These are phyloP conservation scores for Quercus dentata DNA, from an alignment of 306 rosid genomes.

Conservation along the genomic window DNA sequence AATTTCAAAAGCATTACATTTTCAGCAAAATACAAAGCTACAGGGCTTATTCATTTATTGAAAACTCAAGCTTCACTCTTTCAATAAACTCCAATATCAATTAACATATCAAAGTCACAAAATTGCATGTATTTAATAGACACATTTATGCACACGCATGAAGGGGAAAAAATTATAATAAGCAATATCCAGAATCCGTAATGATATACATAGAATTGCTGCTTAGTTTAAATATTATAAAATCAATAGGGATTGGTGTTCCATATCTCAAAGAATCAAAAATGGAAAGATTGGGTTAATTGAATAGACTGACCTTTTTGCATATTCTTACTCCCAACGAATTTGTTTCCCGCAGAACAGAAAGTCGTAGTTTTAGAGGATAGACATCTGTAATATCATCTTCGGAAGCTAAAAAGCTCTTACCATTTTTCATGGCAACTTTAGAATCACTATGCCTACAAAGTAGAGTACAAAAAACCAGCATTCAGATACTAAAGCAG, in stretches of 20 bases:
- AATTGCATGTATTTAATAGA: too few species aligned
- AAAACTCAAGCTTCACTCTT: too few species aligned
- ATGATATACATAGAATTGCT: neutral
- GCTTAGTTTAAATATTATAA: neutral
- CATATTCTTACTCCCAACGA: constrained; percentile 83
- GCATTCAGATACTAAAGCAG: constrained; percentile 24
- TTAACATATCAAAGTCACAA: too few species aligned
- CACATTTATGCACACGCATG: too few species aligned
- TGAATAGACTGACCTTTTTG: constrained; percentile 63
- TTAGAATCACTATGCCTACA: constrained; percentile 86
- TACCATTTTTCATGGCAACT: constrained; percentile 54
- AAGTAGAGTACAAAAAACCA: constrained; percentile 21
- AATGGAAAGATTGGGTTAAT: neutral
- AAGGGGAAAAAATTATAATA: neutral
- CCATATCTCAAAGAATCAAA: neutral
- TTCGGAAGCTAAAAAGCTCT: constrained; percentile 68
- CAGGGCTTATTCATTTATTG: neutral
- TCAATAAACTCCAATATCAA: too few species aligned
- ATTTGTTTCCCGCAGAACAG: constrained; percentile 63
- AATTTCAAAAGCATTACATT: neutral
- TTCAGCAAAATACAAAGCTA: neutral
- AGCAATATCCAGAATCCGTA: neutral
- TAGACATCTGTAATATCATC: constrained; percentile 84
- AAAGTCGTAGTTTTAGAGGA: constrained; percentile 91
- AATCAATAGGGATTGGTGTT: neutral